Conservation (phyloP, 2,329 filamentous ascomycete genomes). For the Fusarium austroafricanum region DNA sequence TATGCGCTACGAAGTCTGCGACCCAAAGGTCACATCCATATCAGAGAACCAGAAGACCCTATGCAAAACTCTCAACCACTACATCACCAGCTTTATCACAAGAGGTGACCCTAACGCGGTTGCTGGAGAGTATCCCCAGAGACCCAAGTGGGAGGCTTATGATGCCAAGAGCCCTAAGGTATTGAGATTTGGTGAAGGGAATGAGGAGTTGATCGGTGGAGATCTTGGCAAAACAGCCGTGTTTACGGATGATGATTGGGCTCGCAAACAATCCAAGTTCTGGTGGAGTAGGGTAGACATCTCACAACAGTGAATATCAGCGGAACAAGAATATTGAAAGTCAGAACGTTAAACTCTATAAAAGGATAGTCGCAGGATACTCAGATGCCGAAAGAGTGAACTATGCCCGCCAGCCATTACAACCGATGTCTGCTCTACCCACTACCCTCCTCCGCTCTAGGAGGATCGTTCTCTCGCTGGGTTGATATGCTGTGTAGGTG, state of each 20-base stretch:
- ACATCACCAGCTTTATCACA: constrained; percentile 61
- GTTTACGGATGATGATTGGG: constrained; percentile 56
- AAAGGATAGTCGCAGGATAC: too few species aligned
- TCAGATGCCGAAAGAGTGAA: too few species aligned
- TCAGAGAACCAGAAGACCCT: constrained; percentile 57
- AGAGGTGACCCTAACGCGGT: constrained; percentile 58
- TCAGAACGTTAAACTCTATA: too few species aligned
- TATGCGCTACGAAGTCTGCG: constrained; percentile 59
- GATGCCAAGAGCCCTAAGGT: constrained; percentile 44
- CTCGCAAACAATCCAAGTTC: constrained; percentile 57
- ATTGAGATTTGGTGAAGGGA: constrained; percentile 59
- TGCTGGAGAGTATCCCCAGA: constrained; percentile 25
- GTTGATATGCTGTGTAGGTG: constrained; percentile 7
- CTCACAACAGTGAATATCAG: constrained; percentile 46
- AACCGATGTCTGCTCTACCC: neutral
- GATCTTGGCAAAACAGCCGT: constrained; percentile 51
- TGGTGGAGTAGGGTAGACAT: constrained; percentile 59
- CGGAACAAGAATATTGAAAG: too few species aligned
- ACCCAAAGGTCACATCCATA: constrained; percentile 48
- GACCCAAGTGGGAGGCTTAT: constrained; percentile 54
- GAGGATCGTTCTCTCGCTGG: neutral
- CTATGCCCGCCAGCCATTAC: accelerated
- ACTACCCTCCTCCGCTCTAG: neutral
- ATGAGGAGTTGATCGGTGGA: constrained; percentile 61
- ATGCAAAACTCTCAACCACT: constrained; percentile 58